Base-by-base conservation (phyloP, 768 basidiomycete species). In the Leccinum olivaceopallidum region DNA sequence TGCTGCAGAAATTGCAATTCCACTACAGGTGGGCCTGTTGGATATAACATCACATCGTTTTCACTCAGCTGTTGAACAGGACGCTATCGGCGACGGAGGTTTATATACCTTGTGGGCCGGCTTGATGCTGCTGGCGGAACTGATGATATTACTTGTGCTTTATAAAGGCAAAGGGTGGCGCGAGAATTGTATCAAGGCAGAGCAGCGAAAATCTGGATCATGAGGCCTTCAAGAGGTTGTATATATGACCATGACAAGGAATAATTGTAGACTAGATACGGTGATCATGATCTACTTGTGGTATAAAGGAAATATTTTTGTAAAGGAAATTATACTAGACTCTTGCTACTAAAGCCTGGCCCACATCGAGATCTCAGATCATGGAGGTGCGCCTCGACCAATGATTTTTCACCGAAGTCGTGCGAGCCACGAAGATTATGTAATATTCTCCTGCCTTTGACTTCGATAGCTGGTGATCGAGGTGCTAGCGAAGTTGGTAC, bases 51-150 rank as follows among this genome's bases (percentile, higher is more conserved):
- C 20, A 47, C 20, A 13, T 61, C 9, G 2, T 28, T 49, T 56
- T 16, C 18, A n/a, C 49, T 63, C 39, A 61, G 22, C 1, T 42
- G n/a, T 18, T 20, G 12, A 61, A 6, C 64, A 91, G 83, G 80
- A 88, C 60, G 77, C 82, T 2, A 81, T 94, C 20, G 92, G 92
- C 0, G 93, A 94, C 63, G 92, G 92, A 68, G 82, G 93, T 65
- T 77, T 89, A 56, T 95, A 93, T 67, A 88, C 88, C 0, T 73
- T 94, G 4, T 89, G 84, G 77, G 79, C 80, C 0, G 81, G 83
- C 0, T 37, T 94, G 8, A 74, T 91, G 71, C 61, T 82, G 1
- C 42, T 88, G 10, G 79, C 80, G 12, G 83, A 85, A 42, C 56
- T 80, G 10, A 76, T 89, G 44, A 78, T 90, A 32, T 64, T 89